Base-by-base conservation (phyloP, 805 yeast species). In the Saccharomycopsis vini region DNA sequence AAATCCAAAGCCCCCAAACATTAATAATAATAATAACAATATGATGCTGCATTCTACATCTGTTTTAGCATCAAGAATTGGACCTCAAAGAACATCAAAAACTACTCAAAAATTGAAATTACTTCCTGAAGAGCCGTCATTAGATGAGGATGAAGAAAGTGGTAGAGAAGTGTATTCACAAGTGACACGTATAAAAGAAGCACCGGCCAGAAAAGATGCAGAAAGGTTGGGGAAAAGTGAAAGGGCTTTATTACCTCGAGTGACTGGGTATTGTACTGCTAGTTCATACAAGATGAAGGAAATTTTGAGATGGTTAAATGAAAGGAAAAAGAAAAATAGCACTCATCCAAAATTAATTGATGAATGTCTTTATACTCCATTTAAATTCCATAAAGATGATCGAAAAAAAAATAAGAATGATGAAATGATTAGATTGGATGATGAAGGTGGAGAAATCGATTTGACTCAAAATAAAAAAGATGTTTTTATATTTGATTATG, bases 241-340 rank as follows among this genome's bases (percentile, higher is more conserved):
- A 50, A 67, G 97, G 49, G 82, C 82, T 28, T 64, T 87, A 49
- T 69, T 92, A 44, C 97, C 98, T 3, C 68, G 98, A 49, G 96
- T 89, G 1, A 90, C 97, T 0, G 95, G 96, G 2, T 92, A 88
- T 59, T 90, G 97, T 63, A 90, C 97, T 0, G 88, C 97, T 22
- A 89, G 96, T 24, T 78, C 92, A 20, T 92, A 89, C 57, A 77
- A 77, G 52, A 85, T 92, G 95, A 76, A 82, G 53, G 97, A 88
- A 40, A 66, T 92, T 33, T 69, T 82, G 39, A 68, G 90, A 55
- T 90, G 95, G 89, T 63, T 92, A 42, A 79, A 81, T 55, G 92
- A 86, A 40, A 39, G 48, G 7, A 43, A 46, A 28, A 72, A 87
- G 19, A 83, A 77, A 57, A 66, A 83, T 48, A 81, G 87, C 30